These are phyloP conservation scores for Aspergillus hortae DNA, from an alignment of 2,329 filamentous ascomycete species.

Conservation along the genomic window DNA sequence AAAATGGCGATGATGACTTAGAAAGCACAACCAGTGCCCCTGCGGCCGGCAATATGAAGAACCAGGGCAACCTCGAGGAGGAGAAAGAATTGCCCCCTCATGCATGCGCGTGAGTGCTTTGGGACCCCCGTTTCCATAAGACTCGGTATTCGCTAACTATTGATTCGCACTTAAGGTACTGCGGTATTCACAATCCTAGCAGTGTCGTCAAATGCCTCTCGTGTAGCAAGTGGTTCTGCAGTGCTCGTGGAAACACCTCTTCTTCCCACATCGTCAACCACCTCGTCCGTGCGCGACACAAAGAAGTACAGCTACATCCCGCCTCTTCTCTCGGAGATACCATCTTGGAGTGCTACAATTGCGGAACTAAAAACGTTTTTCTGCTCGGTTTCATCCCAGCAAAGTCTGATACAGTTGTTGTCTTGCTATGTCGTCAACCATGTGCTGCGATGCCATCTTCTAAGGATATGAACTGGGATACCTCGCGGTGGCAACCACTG, in stretches of 20 bases:
- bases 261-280: conserved; percentile 99
- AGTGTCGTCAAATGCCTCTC: conserved; percentile 94
- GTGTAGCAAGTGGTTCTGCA: conserved; percentile 99
- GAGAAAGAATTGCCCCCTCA: conserved; percentile 89
- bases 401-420: conserved; percentile 97
- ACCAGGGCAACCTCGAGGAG: conserved; percentile 61
- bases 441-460: conserved; percentile 92
- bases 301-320: conserved; percentile 96
- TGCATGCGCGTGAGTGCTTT: conserved; percentile 79
- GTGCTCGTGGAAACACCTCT: conserved; percentile 90
- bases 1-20: conserved; percentile 76
- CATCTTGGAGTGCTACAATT: conserved; percentile 97
- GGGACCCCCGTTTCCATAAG: conserved; percentile 11
- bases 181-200: conserved; percentile 92
- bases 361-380: conserved; percentile 98
- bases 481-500: conserved; percentile 92
- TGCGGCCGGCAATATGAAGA: conserved; percentile 68
- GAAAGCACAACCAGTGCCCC: conserved; percentile 76
- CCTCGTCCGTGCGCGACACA: conserved; percentile 92
- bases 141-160: conserved; percentile 8
- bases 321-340: conserved; percentile 92
- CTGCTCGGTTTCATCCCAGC: conserved; percentile 96
- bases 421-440: conserved; percentile 91
- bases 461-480: conserved; percentile 99
- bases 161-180: conserved; percentile 61